Base-by-base conservation (phyloP, 169 alveolate genomes). In the Cytauxzoon felis region DNA sequence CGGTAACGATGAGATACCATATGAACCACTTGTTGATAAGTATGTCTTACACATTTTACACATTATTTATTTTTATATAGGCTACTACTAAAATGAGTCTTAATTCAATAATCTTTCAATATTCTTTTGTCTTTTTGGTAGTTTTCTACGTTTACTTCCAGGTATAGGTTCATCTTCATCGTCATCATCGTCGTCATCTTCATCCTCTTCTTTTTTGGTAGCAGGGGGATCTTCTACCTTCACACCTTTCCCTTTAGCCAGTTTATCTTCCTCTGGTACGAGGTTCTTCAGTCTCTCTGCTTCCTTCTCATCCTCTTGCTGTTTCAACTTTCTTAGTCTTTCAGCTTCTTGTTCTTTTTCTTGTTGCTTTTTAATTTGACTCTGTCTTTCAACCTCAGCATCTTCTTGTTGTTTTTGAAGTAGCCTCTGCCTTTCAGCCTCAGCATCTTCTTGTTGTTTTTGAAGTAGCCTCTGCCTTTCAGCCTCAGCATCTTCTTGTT, bases 1-100 rank as follows among this genome's bases (percentile, higher is more conserved):
- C 42, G 38, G 29, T n/a, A 68, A 53, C 3, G 82, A 71, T 33
- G 32, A 62, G 18, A 48, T 71, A 47, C 72, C 49, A 32, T 71
- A 71, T 40, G 76, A 71, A 23, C 32, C 60, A 19, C 76, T 71
- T 13, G 49, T 71, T 26, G 63, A 9, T 61, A 71, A 61, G 82
- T 71, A 30, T 26, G 64, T 60, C 13, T 3, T 29, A 54, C 18
- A 16, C 29, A n/a, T 27, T 33, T 2, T 1, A 58, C 3, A 24
- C 1, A 1, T 13, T 41, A 0, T 18, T 9, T 13, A 8, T 21
- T 21, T 26, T 9, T 54, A 18, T 16, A 4, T 21, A 71, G 82
- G 38, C 47, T 71, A 16, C 41, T 71, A 47, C n/a, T 40, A 52
- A 71, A 61, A 68, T 71, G 61, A 65, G 36, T 3, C 40, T 48